Base-by-base conservation (phyloP, 148 eudicot species). In the Vaccinium darrowii region DNA sequence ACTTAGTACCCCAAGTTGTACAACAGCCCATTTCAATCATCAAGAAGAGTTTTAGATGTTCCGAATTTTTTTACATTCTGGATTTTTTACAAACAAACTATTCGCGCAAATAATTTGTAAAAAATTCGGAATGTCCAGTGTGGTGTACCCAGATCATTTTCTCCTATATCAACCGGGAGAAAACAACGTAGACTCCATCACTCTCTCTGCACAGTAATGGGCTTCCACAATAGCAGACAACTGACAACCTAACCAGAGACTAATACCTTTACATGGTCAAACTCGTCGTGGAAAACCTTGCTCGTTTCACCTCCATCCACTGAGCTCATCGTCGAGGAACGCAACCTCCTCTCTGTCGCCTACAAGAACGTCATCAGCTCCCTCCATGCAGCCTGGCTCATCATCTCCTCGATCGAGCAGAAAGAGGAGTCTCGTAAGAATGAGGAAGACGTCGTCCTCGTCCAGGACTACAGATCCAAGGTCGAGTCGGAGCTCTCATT, bases 361-460 rank as follows among this genome's bases (percentile, higher is more conserved):
- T 95, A 95, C 89, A 95, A 95, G 91, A 95, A 95, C 90, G 96
- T 95, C 10, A 94, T 94, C 92, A 96, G 98, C 10, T 92, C 96
- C 0, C 90, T 92, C 7, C 91, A 94, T 0, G 96, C 96, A 3
- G 93, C 96, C 4, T 93, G 96, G 96, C 76, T 94, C 0, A 93
- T 93, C 85, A 92, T 93, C 7, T 90, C 92, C 0, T 92, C 94
- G 52, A 93, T 93, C 25, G 96, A 93, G 86, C 94, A 92, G 87
- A 93, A 93, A 77, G 96, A 93, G 76, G 96, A 93, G 88, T 88
- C 90, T 1, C 84, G 94, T 30, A 90, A 90, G 86, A 93, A 93
- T 88, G 96, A 93, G 1, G 94, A 93, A 23, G 94, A 93, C 39
- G 94, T 90, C 9, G 69, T 71, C 5, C 84, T 92, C 0, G 93